Evolutionary conservation across 192 early-diverging fungal species (phyloP), one percentile per base, ranked within the genome.

Genomic region (Entomortierella lignicola): DNA sequence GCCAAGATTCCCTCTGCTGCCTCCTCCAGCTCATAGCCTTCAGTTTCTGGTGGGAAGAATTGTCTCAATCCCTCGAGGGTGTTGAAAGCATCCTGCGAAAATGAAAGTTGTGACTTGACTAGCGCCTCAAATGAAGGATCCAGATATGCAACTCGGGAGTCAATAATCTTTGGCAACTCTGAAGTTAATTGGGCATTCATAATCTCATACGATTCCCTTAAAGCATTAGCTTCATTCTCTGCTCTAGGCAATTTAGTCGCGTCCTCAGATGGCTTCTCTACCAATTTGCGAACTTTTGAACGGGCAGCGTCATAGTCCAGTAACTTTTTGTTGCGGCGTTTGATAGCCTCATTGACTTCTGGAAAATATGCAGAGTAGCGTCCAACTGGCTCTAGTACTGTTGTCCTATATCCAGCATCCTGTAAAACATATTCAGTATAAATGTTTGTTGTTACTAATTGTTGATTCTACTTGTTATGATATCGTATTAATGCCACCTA

Each of bases 41-140:
- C 89, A 11, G 81, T 63, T 60, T 84, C 81, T 6, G 83, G 77
- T 26, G 91, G 91, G 66, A 95, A 86, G 41, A 86, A 83, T 48
- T 88, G 75, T 37, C 89, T 69, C 13, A 95, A 80, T 3, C 82
- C 68, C 60, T 93, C 90, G 69, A 99, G 86, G 55, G 89, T 88
- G 29, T 91, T 85, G 60, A 91, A 91, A 56, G 94, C 94, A 53
- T 90, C 88, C 75, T 92, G 93, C 56, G 94, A 94, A 84, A 99
- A 99, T 63, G 89, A 86, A 21, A 97, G 77, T 77, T 99, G 97
- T 15, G 92, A 87, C 83, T 97, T 96, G 63, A 98, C 93, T 27
- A 99, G 83, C 8, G 97, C 97, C 77, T 98, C 97, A 71, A 99
- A 97, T 26, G 94, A 95, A 2, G 98, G 98, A 30, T 98, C 95